A percentile compares a stretch with the other conserved stretches of the same genome.
These are phyloP conservation scores for Xylaria sp. DNA, from an alignment of 2,329 filamentous ascomycete genomes.

Conservation along the genomic window DNA sequence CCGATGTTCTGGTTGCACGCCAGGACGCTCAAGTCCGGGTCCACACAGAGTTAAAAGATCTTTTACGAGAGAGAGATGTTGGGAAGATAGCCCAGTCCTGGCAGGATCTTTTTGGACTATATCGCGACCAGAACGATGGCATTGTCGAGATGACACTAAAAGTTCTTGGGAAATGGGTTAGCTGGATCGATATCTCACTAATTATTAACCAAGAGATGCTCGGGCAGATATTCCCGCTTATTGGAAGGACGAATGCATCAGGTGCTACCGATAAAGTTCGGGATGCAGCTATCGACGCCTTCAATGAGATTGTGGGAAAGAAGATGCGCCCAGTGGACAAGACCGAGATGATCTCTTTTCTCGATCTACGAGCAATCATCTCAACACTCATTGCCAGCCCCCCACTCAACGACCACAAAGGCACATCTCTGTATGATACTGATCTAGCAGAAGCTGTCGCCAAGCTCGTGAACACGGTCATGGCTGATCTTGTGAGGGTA, in stretches of 20 bases:
- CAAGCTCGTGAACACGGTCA: constrained; percentile 91
- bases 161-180: constrained; percentile 96
- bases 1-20: constrained; percentile 86
- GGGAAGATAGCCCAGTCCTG: constrained; percentile 88
- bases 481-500: constrained; percentile 86
- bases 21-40: constrained; percentile 82
- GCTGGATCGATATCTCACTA: constrained; percentile 97
- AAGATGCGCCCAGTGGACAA: constrained; percentile 97
- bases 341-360: constrained; percentile 89
- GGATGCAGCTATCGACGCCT: constrained; percentile 90
- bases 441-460: constrained; percentile 95
- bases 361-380: constrained; percentile 87
- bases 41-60: constrained; percentile 90
- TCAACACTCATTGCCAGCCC: constrained; percentile 86
- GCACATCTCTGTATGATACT: constrained; percentile 89
- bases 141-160: constrained; percentile 89
- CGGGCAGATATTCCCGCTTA: constrained; percentile 83
- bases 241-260: constrained; percentile 75
- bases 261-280: constrained; percentile 80
- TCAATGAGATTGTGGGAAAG: constrained; percentile 96
- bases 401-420: constrained; percentile 79
- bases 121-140: constrained; percentile 73
- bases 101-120: constrained; percentile 88
- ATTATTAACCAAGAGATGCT: constrained; percentile 92
- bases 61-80: constrained; percentile 86